Percentiles rank a stretch among this genome's conserved stretches.
phyloP scores from a whole-genome alignment of 805 yeast species.

The Barnettozyma botsteinii region DNA sequence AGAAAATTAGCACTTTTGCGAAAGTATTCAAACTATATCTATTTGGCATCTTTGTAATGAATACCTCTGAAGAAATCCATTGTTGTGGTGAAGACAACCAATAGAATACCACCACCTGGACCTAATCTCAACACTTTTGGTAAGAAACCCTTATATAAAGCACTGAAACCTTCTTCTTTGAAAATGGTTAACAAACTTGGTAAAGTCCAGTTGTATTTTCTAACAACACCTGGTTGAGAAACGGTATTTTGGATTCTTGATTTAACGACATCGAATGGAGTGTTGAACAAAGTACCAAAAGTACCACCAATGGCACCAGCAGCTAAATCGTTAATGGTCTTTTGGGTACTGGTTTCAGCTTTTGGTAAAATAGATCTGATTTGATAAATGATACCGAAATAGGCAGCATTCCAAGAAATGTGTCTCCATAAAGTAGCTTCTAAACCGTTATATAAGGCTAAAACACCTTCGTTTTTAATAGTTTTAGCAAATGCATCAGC shows the following conservation, averaged over 20 bases:
- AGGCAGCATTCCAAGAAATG: slow-evolving; percentile 95
- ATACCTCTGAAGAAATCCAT: slow-evolving; percentile 82
- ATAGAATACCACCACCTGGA: slow-evolving; percentile 98
- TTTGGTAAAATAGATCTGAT: slow-evolving; percentile 73
- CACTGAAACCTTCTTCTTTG: slow-evolving; percentile 87
- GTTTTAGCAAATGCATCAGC: slow-evolving; percentile 74
- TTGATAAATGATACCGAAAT: slow-evolving; percentile 92
- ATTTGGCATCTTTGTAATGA: slow-evolving; percentile 18
- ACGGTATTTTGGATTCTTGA: slow-evolving; percentile 85
- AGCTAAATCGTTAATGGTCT: slow-evolving; percentile 79
- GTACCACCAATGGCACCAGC: slow-evolving; percentile 98
- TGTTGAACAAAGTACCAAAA: slow-evolving; percentile 88
- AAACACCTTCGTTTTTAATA: slow-evolving; percentile 65
- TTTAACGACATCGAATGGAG: slow-evolving; percentile 97
- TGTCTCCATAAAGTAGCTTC: slow-evolving; percentile 99
- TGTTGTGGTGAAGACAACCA: slow-evolving; percentile 92
- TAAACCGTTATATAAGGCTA: slow-evolving; percentile 87
- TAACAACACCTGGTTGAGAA: slow-evolving; percentile 61
- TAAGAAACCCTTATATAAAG: slow-evolving; percentile 91
- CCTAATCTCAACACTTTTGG: slow-evolving; percentile 97
- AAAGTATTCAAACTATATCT: too few relatives aligned
- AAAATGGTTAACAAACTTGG: slow-evolving; percentile 72
- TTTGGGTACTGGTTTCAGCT: slow-evolving; percentile 63
- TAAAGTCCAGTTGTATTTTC: slow-evolving; percentile 88
- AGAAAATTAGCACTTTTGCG: background rate